Evolutionary conservation across 1,284 basidiomycete species (phyloP), one percentile per base, ranked within the genome.

Genomic region (Ustilago loliicola): DNA sequence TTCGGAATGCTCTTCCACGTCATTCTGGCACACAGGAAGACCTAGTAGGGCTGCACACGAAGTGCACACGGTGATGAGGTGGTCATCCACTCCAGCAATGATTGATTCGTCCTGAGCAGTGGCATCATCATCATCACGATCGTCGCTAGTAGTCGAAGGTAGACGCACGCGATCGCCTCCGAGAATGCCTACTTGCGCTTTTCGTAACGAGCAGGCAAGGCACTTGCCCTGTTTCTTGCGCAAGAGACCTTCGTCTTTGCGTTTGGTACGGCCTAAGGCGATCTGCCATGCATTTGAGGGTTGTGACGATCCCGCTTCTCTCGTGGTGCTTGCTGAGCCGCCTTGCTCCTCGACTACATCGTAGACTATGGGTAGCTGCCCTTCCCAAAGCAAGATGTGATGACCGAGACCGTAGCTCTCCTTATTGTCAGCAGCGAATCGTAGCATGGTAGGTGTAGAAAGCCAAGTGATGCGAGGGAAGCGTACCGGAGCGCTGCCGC

Each of bases 391-490:
- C 34, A 77, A 32, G 27, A 77, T 77, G 45, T 63, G 75, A 30
- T 77, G 70, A 1, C 75, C 75, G 40, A 77, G 47, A 29, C 75
- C 58, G 23, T 70, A 65, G 36, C 66, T 66, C 42, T 64, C 66
- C 40, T 61, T 77, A 47, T 61, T 52, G 52, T 70, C 66, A 4
- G 71, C 61, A 2, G 59, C 51, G 40, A 77, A 77, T 21, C 75
- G 66, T n/a, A 77, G 63, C 64, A 77, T 70, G n/a, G 75, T 47
- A 15, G 71, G 61, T 0, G 61, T 64, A n/a, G 66, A 70, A 17
- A 77, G 57, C 70, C 75, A 77, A 1, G 67, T 73, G 34, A 77
- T 27, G 7, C 70, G 68, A 29, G 75, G 75, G 7, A 72, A 77
- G 19, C 38, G 51, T 1, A 65, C 36, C 6, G 54, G 38, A 8